Base-by-base conservation (phyloP, 805 yeast species). In the Candida michaelii region DNA sequence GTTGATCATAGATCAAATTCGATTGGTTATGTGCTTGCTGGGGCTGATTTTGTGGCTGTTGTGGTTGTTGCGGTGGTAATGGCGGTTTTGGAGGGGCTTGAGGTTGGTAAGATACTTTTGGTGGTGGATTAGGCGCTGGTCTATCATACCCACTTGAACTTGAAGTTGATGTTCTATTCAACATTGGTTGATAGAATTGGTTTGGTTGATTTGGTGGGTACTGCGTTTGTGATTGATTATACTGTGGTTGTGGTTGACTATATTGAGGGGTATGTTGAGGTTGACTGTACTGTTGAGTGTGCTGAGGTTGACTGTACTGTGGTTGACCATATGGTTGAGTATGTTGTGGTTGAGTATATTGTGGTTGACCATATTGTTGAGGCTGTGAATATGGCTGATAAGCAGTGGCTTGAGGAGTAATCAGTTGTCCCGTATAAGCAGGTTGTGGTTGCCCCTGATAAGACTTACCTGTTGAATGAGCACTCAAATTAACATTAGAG, bases 1-100 rank as follows among this genome's bases (percentile, higher is more conserved):
- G 79, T 38, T 61, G 64, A 37, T 61, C 60, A 39, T 61, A 61
- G 25, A 61, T 61, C 40, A 58, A 51, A 16, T 34, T 34, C 13
- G 37, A 34, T n/a, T 32, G 35, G n/a, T 27, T 11, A 33, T 38
- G 13, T 40, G 34, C 35, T 34, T 18, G 18, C n/a, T 30, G 27
- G 23, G 15, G 24, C 25, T 14, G 25, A 25, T 17, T 31, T 8
- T 27, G 38, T 12, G 17, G 7, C 6, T 21, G 42, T 18, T 24
- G 46, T 32, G 36, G n/a, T 16, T 37, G 44, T 13, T 38, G 13
- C 21, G 41, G 14, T 11, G 32, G 39, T 3, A 17, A 24, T 4
- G 31, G 30, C 13, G 31, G 31, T 15, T 7, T 29, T 5, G 18
- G 35, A 18, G 16, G 29, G 6, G 36, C 15, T 31, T 31, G 35